Evolutionary conservation across 495 filamentous ascomycete genomes (phyloP), one percentile per base, ranked within the genome.

Genomic region (Parmelia sp.): DNA sequence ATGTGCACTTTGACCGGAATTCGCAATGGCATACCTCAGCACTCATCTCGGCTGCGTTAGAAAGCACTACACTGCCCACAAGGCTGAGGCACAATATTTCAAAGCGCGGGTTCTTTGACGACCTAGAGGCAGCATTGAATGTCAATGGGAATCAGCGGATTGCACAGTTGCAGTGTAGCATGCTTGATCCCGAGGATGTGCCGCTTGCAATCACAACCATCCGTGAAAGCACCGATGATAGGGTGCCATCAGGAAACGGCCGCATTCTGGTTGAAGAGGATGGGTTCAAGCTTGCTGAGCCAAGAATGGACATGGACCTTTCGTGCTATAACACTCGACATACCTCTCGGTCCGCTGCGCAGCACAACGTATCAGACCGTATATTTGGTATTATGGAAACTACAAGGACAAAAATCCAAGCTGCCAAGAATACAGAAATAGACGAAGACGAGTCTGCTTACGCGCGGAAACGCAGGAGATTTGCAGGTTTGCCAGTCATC

Each of bases 1-100:
- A 83, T 66, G 68, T 96, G 19, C 72, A 74, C 29, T 68, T 97
- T 31, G 83, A 96, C 70, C 68, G 70, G 37, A 74, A 75, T 14
- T 95, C 89, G 10, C 75, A 79, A 67, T 98, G 95, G 95, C 86
- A 96, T 66, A 86, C 79, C 23, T 88, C 89, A 19, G 93, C 87
- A 11, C 74, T 97, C 31, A 78, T 96, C 65, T 85, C 86, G 11
- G 82, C 86, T 8, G 89, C 90, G 11, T 68, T 97, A 35, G 94
- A 99, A 73, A 91, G 83, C 35, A 82, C 87, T 37, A 90, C 87
- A 5, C 76, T 99, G 35, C 90, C 90, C 17, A 85, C 90, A 14
- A 81, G 92, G 36, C 73, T 96, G 61, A 85, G 82, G 51, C 76
- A 81, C 6, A 76, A 75, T 36, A 71, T 78, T n/a, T 72, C 73